Evolutionary conservation across 1,284 basidiomycete species (phyloP), one percentile per base, ranked within the genome.

Genomic region (Papiliotrema fonsecae): DNA sequence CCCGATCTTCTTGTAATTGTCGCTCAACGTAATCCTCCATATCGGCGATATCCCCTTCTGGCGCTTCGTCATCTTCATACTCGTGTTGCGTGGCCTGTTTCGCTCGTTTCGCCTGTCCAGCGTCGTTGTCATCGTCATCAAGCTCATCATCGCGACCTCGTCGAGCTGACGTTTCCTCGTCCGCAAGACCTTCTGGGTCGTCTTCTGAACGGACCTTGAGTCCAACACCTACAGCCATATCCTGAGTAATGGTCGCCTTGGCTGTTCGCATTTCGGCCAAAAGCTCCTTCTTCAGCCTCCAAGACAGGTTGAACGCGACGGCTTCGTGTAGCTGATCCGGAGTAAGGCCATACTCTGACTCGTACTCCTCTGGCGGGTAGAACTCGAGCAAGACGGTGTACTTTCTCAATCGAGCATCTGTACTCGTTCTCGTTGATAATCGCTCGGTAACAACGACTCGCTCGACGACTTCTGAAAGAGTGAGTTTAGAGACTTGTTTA

Each of bases 391-490:
- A 77, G 50, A 98, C 82, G 2, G 80, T 85, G 77, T 93, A 97
- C 41, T 84, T 80, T 55, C 90, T 89, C 55, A 82, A 81, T 37
- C 93, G 84, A 4, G 72, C 61, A 25, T 70, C 70, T 45, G 81
- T 78, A 38, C 82, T 82, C 60, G 86, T 84, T 36, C 45, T 26
- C 45, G 57, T 61, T 26, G 80, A 80, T 28, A 97, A 78, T 34
- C 80, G 79, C 71, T 99, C 94, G 28, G 77, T 86, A 26, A 98
- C 93, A 0, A 77, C 77, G 32, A 96, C 87, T 51, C 81, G 80
- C 58, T 98, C 89, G 40, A 97, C 81, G 30, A 97, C 78, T 70
- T 97, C 90, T 6, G 93, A 88, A 25, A 98, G 81, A 11, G 87
- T 84, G 28, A 98, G 79, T 21, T 85, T 84, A 55, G 85, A 89